Percentiles rank a stretch among this genome's conserved stretches.
phyloP scores from a whole-genome alignment of 2,329 filamentous ascomycete genomes.

The Neopestalotiopsis sp. region DNA sequence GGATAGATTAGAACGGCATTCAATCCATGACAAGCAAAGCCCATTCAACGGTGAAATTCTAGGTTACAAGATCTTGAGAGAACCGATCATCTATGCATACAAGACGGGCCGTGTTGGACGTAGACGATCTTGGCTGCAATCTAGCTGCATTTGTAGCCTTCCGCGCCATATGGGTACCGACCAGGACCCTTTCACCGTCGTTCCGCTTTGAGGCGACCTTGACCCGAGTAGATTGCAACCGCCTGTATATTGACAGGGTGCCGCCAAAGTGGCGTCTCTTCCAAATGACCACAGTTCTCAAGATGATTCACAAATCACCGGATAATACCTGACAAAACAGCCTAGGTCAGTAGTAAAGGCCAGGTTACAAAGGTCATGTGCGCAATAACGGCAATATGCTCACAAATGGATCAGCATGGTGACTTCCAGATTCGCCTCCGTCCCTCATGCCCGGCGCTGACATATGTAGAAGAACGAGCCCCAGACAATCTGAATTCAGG shows the following conservation, averaged over 20 bases:
- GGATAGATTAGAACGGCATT: not conserved
- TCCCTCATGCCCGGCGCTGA: not conserved
- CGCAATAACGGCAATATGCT: not conserved
- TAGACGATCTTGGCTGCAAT: slow-evolving; percentile 9
- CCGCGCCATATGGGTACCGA: slow-evolving; percentile 16
- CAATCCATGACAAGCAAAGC: not conserved
- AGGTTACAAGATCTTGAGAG: not conserved
- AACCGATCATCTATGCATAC: not conserved
- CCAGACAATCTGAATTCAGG: not conserved
- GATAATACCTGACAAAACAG: slow-evolving; percentile 11
- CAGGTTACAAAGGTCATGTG: not conserved
- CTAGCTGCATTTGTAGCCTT: not conserved
- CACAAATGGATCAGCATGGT: not conserved
- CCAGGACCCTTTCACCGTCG: slow-evolving; percentile 6
- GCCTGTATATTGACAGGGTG: not conserved
- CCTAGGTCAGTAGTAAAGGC: not conserved
- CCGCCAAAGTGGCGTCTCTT: not conserved
- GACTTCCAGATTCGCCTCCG: not conserved
- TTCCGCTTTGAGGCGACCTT: slow-evolving; percentile 4
- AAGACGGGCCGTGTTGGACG: not conserved
- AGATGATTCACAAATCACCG: slow-evolving; percentile 6
- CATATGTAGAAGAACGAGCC: not conserved
- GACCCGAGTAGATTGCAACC: slow-evolving; percentile 7
- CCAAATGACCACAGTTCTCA: not conserved
- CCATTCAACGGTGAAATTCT: not conserved